phyloP scores from a whole-genome alignment of 257 asterid genomes.

The Hygrophila difformis region DNA sequence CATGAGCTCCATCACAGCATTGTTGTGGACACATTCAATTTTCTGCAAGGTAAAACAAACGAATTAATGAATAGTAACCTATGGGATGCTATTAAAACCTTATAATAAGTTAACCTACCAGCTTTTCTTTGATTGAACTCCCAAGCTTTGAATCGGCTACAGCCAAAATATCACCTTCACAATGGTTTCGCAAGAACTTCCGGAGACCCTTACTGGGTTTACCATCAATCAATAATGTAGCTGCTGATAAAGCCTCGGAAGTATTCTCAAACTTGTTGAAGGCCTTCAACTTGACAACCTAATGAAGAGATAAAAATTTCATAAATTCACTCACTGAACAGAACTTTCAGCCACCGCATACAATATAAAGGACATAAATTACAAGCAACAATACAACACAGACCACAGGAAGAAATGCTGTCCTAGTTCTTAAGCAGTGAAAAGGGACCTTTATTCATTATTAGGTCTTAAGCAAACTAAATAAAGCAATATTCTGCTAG shows the following conservation, averaged over 20 bases:
- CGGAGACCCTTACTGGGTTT: conserved; percentile 76
- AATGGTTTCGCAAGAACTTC: conserved; percentile 62
- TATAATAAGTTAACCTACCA: too few relatives aligned
- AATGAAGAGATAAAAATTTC: background rate
- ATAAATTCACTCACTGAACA: too few relatives aligned
- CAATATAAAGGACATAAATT: too few relatives aligned
- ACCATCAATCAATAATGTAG: conserved; percentile 56
- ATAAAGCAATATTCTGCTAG: too few relatives aligned
- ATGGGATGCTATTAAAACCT: too few relatives aligned
- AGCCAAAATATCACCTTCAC: conserved; percentile 53
- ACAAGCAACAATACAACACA: too few relatives aligned
- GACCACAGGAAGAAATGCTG: too few relatives aligned
- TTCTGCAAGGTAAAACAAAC: conserved; percentile 35
- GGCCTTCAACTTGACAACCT: conserved; percentile 77
- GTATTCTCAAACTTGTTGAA: conserved; percentile 79
- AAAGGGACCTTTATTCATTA: too few relatives aligned
- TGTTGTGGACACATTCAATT: conserved; percentile 83
- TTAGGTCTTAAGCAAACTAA: too few relatives aligned
- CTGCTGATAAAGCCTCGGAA: conserved; percentile 67
- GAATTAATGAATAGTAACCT: too few relatives aligned
- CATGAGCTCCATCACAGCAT: conserved; percentile 80
- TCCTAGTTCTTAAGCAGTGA: too few relatives aligned
- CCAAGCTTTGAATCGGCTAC: conserved; percentile 91
- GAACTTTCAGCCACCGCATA: too few relatives aligned
- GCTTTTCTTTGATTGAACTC: conserved; percentile 70